A percentile compares a stretch with the other conserved stretches of the same genome.
Conservation (phyloP, 2,329 filamentous ascomycete genomes). For the Niveomyces coronatus region DNA sequence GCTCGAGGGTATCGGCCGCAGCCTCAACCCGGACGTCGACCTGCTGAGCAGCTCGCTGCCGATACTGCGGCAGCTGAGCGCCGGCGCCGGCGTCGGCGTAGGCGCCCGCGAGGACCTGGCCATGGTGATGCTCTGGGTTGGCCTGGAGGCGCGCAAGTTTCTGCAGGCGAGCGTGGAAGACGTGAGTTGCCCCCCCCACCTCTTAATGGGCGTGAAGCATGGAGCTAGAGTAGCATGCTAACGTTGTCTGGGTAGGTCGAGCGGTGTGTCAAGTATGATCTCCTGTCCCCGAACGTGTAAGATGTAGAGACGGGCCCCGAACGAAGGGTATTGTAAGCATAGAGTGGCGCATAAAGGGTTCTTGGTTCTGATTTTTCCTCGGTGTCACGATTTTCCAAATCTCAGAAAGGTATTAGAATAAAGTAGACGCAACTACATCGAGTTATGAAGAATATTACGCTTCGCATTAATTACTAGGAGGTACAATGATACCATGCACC, state of each 20-base stretch:
- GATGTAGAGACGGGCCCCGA: conserved; percentile 1
- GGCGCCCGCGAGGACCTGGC: conserved; percentile 73
- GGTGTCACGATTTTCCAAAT: too few relatives aligned
- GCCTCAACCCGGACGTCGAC: conserved; percentile 76
- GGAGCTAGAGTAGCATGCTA: not conserved
- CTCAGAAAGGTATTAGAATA: too few relatives aligned
- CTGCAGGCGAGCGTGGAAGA: conserved; percentile 85
- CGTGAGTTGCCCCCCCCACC: conserved; percentile 39
- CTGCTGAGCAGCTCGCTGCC: conserved; percentile 78
- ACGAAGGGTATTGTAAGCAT: conserved; percentile 4
- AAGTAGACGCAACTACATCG: too few relatives aligned
- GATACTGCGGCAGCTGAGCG: conserved; percentile 78
- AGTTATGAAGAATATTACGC: too few relatives aligned
- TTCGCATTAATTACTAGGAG: too few relatives aligned
- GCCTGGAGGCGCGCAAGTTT: conserved; percentile 79
- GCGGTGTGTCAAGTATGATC: conserved; percentile 81
- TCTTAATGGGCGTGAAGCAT: too few relatives aligned
- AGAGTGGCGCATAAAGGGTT: not conserved
- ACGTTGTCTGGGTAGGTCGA: conserved; percentile 53
- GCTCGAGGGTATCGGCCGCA: conserved; percentile 86
- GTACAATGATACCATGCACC: too few relatives aligned
- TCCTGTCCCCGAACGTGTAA: conserved; percentile 77
- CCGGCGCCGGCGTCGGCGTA: conserved; percentile 62
- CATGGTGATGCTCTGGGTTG: conserved; percentile 87
- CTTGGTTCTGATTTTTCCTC: not conserved